Evolutionary conservation across 2,329 filamentous ascomycete genomes (phyloP).

Genomic region (Cladosporium halotolerans): DNA sequence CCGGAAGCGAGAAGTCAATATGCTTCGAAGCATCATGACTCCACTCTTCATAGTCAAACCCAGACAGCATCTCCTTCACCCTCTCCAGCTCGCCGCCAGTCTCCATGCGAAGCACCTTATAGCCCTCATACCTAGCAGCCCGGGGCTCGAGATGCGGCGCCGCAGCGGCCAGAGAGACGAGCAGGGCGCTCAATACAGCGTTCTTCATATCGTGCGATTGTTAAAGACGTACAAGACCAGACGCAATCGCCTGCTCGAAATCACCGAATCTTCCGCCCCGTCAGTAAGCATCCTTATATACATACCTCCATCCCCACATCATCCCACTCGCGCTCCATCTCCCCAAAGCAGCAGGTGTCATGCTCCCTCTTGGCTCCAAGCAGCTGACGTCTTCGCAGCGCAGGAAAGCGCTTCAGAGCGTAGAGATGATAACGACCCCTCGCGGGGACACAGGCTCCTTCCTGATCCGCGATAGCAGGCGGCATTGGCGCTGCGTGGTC

Average conservation of each 20-base stretch:
- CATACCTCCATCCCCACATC: background rate
- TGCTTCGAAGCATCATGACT: constrained; percentile 26
- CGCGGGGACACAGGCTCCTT: background rate
- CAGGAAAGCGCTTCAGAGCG: too few relatives aligned
- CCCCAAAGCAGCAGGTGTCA: background rate
- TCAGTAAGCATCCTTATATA: background rate
- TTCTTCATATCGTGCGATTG: background rate
- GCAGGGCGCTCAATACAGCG: constrained; percentile 1
- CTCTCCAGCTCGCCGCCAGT: constrained; percentile 8
- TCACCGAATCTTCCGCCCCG: background rate
- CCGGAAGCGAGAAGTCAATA: constrained; percentile 13
- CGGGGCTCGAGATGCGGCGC: constrained; percentile 5
- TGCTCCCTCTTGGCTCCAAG: background rate
- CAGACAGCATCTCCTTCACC: constrained; percentile 30
- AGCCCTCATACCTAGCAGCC: constrained; percentile 32
- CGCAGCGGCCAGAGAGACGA: constrained; percentile 2
- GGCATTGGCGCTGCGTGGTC: background rate
- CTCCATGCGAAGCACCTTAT: constrained; percentile 27
- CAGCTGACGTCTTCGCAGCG: too few relatives aligned
- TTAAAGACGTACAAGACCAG: background rate
- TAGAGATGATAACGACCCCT: background rate
- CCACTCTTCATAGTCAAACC: constrained; percentile 27
- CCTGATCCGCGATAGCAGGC: constrained; percentile 4
- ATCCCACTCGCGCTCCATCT: background rate
- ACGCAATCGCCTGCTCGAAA: background rate